phyloP scores from a whole-genome alignment of 148 eudicot genomes.

The Polygonum maritimum region DNA sequence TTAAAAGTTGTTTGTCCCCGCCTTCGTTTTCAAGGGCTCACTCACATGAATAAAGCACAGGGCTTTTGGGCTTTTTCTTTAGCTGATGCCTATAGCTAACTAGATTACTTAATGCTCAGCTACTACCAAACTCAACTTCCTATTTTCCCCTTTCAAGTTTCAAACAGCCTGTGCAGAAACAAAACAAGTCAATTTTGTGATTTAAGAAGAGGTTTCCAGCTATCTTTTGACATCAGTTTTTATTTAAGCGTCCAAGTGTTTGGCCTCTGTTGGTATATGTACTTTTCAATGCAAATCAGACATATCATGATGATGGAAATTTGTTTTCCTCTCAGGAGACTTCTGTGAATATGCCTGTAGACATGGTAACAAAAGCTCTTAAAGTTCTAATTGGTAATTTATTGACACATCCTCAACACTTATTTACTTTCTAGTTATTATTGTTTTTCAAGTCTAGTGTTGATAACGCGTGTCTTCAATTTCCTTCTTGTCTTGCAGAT shows the following conservation, averaged over 20 bases:
- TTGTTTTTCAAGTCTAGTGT: neutral
- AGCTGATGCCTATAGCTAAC: neutral
- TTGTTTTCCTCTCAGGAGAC: constrained; percentile 37
- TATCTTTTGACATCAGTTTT: no score
- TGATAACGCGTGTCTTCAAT: neutral
- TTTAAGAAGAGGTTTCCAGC: neutral
- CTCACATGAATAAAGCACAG: neutral
- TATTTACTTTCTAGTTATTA: neutral
- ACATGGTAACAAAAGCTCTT: constrained; percentile 52
- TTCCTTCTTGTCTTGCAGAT: constrained; percentile 35
- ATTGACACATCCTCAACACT: neutral
- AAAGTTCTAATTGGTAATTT: constrained; percentile 51
- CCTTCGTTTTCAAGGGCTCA: neutral
- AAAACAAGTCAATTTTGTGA: neutral
- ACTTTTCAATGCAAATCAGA: neutral
- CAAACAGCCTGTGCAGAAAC: neutral
- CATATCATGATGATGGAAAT: neutral
- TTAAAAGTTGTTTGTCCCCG: neutral
- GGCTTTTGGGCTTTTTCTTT: neutral
- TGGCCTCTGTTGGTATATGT: neutral
- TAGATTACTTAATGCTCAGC: neutral
- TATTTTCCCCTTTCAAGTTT: neutral
- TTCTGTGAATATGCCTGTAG: constrained; percentile 33
- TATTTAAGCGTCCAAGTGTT: neutral
- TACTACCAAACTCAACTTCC: neutral